These are phyloP conservation scores for Aspergillus sp. DNA, from an alignment of 2,329 filamentous ascomycete species.

Conservation along the genomic window DNA sequence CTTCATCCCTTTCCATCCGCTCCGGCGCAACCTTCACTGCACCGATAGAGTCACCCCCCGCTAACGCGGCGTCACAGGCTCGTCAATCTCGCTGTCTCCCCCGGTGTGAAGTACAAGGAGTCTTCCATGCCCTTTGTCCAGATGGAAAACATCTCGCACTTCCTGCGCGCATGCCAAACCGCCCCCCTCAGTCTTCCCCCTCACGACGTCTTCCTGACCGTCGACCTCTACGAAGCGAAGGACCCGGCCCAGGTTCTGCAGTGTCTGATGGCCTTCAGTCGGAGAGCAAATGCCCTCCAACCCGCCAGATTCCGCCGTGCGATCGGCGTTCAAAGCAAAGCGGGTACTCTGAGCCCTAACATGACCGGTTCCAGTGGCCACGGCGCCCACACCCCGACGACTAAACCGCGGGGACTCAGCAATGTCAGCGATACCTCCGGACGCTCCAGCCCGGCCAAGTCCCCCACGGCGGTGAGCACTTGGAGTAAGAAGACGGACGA, in stretches of 20 bases:
- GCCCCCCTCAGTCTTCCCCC: slow-evolving; percentile 83
- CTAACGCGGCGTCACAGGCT: slow-evolving; percentile 55
- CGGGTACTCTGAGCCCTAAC: slow-evolving; percentile 63
- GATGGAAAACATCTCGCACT: slow-evolving; percentile 99
- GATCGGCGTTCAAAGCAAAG: slow-evolving; percentile 71
- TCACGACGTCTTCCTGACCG: slow-evolving; percentile 94
- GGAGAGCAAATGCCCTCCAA: slow-evolving; percentile 73
- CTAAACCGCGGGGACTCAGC: slow-evolving; percentile 49
- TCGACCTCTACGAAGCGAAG: slow-evolving; percentile 93
- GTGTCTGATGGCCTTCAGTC: slow-evolving; percentile 87
- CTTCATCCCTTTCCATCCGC: background rate
- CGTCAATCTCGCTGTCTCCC: slow-evolving; percentile 74
- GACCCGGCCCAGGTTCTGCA: slow-evolving; percentile 95
- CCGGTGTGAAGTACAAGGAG: slow-evolving; percentile 83
- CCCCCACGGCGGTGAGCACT: slow-evolving; percentile 66
- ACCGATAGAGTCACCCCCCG: background rate
- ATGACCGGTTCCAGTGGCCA: slow-evolving; percentile 59
- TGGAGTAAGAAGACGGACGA: slow-evolving; percentile 90
- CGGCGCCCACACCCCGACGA: slow-evolving; percentile 37
- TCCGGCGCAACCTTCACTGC: background rate
- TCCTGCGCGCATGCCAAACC: slow-evolving; percentile 81
- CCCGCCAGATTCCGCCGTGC: slow-evolving; percentile 70
- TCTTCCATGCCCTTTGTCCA: slow-evolving; percentile 97
- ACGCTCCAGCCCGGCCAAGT: slow-evolving; percentile 62
- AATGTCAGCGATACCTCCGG: slow-evolving; percentile 58